Base-by-base conservation (phyloP, 2,329 filamentous ascomycete genomes). In the Mycosphaerella sp. region DNA sequence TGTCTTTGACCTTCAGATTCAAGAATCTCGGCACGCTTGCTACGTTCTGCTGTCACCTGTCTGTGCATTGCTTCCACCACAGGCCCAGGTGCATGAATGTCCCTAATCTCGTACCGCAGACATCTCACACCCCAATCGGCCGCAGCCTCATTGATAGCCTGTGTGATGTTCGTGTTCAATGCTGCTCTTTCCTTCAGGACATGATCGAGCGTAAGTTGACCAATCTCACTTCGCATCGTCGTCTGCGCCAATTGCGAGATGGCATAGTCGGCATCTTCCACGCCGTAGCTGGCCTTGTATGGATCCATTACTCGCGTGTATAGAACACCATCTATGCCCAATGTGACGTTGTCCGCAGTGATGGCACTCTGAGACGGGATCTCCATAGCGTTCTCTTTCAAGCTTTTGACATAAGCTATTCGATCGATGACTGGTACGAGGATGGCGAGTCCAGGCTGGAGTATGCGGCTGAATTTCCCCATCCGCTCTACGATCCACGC, bases 401-500 rank as follows among this genome's bases (percentile, higher is more conserved):
- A 77, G 62, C 87, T 95, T 79, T 95, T 96, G 63, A 98, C 93
- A 71, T 98, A 98, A 64, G 93, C 87, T 71, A 98, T 97, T 58
- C 90, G 86, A 74, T 98, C 93, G 71, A 98, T 76, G 62, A 97
- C 87, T 1, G 93, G 93, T 51, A 93, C 79, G 63, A 98, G 75
- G 59, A 98, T 80, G 21, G 93, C 91, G 58, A 98, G 78, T 54
- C 93, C 93, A 3, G 93, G 93, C 66, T 96, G 83, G 48, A 98
- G 77, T 67, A 98, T 96, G 57, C 91, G 82, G 74, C 89, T 86
- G 77, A 95, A 98, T 74, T 91, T 93, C 66, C 93, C 93, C 93
- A 98, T 98, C 69, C 93, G 91, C 81, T 98, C 93, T 54, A 98
- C 93, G 56, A 98, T 92, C 93, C 93, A 98, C 72, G 93, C 93